Percentiles rank a stretch among this genome's conserved stretches.
Conservation (phyloP, 768 basidiomycete species). For the Suillus brevipes region DNA sequence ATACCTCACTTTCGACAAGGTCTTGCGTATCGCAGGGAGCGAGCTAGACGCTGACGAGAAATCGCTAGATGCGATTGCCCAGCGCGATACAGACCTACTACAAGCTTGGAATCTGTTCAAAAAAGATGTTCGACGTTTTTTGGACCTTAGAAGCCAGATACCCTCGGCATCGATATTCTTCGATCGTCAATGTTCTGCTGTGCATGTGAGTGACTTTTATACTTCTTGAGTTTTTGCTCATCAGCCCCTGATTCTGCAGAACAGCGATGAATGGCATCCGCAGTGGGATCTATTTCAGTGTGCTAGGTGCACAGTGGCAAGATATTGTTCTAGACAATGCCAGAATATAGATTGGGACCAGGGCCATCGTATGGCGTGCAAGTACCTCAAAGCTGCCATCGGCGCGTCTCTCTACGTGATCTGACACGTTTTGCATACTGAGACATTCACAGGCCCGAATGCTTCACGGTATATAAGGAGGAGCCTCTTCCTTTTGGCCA, state of each 20-base stretch:
- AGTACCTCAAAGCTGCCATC: slow-evolving; percentile 6
- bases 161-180: slow-evolving; percentile 3
- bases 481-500: slow-evolving; percentile 4
- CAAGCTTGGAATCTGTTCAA: slow-evolving; percentile 2
- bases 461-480: not conserved
- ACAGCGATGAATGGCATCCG: slow-evolving; percentile 7
- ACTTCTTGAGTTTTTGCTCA: not conserved
- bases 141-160: slow-evolving; percentile 5
- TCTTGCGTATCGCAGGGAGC: slow-evolving; percentile 5
- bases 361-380: slow-evolving; percentile 2
- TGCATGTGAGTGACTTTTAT: not conserved
- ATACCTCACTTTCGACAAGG: slow-evolving; percentile 6
- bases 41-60: slow-evolving; percentile 4
- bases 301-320: slow-evolving; percentile 4
- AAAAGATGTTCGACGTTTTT: not conserved
- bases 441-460: not conserved
- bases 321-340: slow-evolving; percentile 6
- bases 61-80: slow-evolving; percentile 6
- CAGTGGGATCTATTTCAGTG: slow-evolving; percentile 7
- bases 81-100: not conserved
- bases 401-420: not conserved
- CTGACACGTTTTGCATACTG: not conserved
- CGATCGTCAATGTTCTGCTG: slow-evolving; percentile 5
- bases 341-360: slow-evolving; percentile 3
- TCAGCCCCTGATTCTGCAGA: not conserved